Percentiles rank a stretch among this genome's conserved stretches.
phyloP scores from a whole-genome alignment of 352 stramenopile species.

The Globisporangium canariense region DNA sequence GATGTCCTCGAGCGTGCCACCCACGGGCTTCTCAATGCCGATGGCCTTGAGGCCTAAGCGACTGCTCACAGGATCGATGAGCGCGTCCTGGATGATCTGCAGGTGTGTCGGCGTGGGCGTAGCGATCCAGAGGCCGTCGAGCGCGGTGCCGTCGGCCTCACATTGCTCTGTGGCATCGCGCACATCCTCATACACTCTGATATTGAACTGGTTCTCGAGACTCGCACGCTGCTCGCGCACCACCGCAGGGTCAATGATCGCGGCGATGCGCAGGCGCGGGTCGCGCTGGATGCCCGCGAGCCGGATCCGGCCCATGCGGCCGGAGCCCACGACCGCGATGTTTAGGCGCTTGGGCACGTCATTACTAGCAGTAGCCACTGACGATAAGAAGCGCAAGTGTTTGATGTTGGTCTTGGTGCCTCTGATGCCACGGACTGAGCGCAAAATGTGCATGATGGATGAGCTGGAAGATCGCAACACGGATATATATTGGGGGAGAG shows the following conservation, averaged over 20 bases:
- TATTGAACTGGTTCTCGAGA: constrained; percentile 44
- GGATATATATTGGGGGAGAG: background rate
- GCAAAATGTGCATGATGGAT: background rate
- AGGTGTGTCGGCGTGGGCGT: constrained; percentile 74
- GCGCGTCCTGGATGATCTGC: constrained; percentile 38
- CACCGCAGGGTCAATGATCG: constrained; percentile 51
- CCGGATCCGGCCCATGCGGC: constrained; percentile 77
- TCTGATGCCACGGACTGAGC: background rate
- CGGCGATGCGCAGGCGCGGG: constrained; percentile 49
- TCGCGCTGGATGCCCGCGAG: constrained; percentile 52
- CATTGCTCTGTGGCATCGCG: constrained; percentile 26
- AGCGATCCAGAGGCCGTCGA: constrained; percentile 72
- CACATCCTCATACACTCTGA: constrained; percentile 35
- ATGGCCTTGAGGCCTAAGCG: constrained; percentile 34
- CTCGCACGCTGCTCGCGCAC: constrained; percentile 11
- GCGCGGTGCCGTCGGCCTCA: constrained; percentile 11
- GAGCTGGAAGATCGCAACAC: background rate
- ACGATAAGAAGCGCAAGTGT: background rate
- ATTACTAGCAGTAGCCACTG: constrained; percentile 11
- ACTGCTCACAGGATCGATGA: constrained; percentile 15
- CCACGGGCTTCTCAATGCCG: constrained; percentile 77
- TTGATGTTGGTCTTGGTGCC: background rate
- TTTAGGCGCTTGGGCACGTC: constrained; percentile 25
- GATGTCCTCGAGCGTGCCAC: constrained; percentile 49
- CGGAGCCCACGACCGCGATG: constrained; percentile 64